These are phyloP conservation scores for Peronosclerospora sorghi DNA, from an alignment of 352 stramenopile genomes.

Conservation along the genomic window DNA sequence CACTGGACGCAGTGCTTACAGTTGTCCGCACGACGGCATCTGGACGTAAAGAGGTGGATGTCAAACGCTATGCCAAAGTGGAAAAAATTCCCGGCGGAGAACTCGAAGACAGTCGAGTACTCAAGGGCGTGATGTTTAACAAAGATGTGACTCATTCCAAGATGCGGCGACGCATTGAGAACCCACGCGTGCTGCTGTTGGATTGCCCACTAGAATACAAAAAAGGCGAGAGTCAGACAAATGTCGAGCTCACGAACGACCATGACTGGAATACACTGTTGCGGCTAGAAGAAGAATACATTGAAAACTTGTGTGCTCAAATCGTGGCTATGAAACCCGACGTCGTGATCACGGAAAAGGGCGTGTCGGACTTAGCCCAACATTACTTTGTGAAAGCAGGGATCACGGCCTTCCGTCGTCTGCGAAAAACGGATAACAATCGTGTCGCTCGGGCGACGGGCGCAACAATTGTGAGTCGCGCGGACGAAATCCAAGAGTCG, in stretches of 20 bases:
- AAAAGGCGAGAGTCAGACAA: conserved; percentile 96
- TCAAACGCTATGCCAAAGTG: conserved; percentile 99
- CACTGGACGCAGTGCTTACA: conserved; percentile 93
- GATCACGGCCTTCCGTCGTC: conserved; percentile 97
- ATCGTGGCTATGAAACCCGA: conserved; percentile 98
- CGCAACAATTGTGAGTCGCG: conserved; percentile 96
- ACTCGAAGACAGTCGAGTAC: conserved; percentile 88
- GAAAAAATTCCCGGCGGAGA: conserved; percentile 99
- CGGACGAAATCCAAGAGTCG: conserved; percentile 97
- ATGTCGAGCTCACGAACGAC: conserved; percentile 98
- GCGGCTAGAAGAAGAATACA: conserved; percentile 99
- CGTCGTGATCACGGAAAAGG: conserved; percentile 99
- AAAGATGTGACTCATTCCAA: conserved; percentile 99
- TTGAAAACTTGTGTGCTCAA: conserved; percentile 98
- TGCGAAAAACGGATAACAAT: conserved; percentile 99
- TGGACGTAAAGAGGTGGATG: conserved; percentile 93
- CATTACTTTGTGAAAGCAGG: conserved; percentile 99
- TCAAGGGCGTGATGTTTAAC: conserved; percentile 99
- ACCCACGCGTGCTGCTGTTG: conserved; percentile 96
- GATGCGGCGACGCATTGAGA: conserved; percentile 97
- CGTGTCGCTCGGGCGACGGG: conserved; percentile 93
- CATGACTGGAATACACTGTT: conserved; percentile 98
- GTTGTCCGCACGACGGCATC: conserved; percentile 84
- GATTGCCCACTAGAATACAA: conserved; percentile 99
- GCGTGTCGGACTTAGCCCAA: conserved; percentile 97